Evolutionary conservation across 768 basidiomycete species (phyloP), one percentile per base, ranked within the genome.

Genomic region (Tremella mesenterica): DNA sequence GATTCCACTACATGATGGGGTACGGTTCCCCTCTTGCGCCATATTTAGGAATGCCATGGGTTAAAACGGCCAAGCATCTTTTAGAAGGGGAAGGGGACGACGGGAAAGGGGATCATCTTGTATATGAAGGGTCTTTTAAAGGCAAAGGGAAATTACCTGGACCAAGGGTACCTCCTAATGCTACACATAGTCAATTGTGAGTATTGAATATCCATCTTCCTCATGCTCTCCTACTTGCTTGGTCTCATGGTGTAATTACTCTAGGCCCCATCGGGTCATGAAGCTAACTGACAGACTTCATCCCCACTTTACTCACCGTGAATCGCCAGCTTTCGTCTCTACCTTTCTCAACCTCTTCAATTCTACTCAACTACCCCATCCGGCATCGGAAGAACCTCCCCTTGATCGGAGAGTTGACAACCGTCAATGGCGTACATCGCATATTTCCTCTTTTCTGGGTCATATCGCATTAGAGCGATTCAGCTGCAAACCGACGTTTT

Each of bases 281-380:
- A 12, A 51, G 1, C 50, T 45, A 44, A 53, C 41, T 38, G 9
- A n/a, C 48, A 67, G 64, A 25, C 65, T 77, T 18, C 71, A 70
- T 64, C 61, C 71, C 18, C 75, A 70, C 49, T 73, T 77, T 57
- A 76, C 76, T 0, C 76, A 77, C 53, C 71, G 76, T 16, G 75
- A 77, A 54, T 75, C 74, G 9, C 74, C 75, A 1, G 73, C 73
- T 0, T 69, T 76, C 59, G 75, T 73, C 8, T 64, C 73, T 3
- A 66, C 68, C 39, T 72, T 75, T 45, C 59, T 77, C 25, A 75
- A 75, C 54, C 56, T 77, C 0, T 76, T 72, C 73, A 75, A 76
- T 62, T 57, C 62, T 4, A 61, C 71, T n/a, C 43, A 48, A 0
- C 59, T 60, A 23, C 36, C 60, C 36, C 46, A 60, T 45, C 47